These are phyloP conservation scores for Suillus bovinus DNA, from an alignment of 768 basidiomycete genomes.

Conservation along the genomic window DNA sequence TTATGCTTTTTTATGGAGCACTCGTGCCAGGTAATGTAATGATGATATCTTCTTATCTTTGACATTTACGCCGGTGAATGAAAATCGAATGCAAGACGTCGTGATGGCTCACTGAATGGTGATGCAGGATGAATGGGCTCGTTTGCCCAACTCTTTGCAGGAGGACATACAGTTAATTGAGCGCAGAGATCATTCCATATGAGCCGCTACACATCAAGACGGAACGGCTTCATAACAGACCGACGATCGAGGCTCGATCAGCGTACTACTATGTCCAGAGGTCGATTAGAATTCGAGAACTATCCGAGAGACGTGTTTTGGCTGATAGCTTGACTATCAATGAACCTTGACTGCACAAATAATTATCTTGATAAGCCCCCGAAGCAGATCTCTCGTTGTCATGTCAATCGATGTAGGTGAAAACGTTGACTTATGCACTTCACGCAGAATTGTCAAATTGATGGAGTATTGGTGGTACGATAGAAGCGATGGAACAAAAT, in stretches of 20 bases:
- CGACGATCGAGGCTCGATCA: not conserved
- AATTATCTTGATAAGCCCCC: not conserved
- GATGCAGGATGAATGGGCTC: too few species aligned
- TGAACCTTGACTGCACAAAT: not conserved
- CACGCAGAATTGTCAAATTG: not conserved
- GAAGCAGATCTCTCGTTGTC: not conserved
- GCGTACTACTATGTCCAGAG: not conserved
- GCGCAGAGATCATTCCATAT: too few species aligned
- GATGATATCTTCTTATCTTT: not conserved
- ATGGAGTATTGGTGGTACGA: not conserved
- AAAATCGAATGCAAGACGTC: too few species aligned
- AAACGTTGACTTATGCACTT: not conserved
- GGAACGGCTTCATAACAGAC: not conserved
- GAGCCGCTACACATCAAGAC: not conserved
- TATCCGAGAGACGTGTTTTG: not conserved
- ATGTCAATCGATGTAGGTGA: not conserved
- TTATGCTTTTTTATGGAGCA: slow-evolving; percentile 8
- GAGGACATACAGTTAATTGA: not conserved
- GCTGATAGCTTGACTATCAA: not conserved
- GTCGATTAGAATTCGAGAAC: not conserved
- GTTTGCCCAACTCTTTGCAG: too few species aligned
- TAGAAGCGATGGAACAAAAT: not conserved
- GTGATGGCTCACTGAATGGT: too few species aligned
- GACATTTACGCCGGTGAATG: not conserved
- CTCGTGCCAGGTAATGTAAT: slow-evolving; percentile 4